Percentiles rank a stretch among this genome's conserved stretches.
Conservation (phyloP, 1,284 basidiomycete species). For the Albatrellus sp. region DNA sequence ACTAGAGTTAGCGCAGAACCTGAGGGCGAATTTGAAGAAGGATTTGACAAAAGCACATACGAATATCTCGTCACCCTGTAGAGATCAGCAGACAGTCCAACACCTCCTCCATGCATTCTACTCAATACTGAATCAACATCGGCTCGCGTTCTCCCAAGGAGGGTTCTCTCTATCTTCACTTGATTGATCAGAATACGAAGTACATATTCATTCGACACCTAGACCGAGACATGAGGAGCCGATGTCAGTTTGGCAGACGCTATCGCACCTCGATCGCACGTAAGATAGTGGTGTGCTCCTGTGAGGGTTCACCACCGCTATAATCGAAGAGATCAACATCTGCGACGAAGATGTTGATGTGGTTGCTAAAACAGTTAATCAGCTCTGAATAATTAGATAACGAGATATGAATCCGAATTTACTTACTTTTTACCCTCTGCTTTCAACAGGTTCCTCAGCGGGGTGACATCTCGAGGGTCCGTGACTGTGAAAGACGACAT, state of each 20-base stretch:
- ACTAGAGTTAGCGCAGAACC: not conserved
- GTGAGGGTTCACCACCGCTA: constrained; percentile 50
- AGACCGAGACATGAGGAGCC: constrained; percentile 8
- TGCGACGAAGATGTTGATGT: constrained; percentile 48
- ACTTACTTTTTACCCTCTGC: constrained; percentile 41
- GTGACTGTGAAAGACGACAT: constrained; percentile 76
- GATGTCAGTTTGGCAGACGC: not conserved
- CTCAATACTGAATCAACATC: constrained; percentile 46
- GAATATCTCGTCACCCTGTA: constrained; percentile 50
- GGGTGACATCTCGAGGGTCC: constrained; percentile 51
- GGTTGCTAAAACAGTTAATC: constrained; percentile 15
- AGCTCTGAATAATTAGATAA: constrained; percentile 2
- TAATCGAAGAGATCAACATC: constrained; percentile 73
- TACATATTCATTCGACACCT: constrained; percentile 72
- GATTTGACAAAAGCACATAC: constrained; percentile 26
- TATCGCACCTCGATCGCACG: constrained; percentile 69
- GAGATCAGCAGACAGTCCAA: constrained; percentile 48
- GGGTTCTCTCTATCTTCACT: constrained; percentile 56
- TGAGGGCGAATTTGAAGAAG: no score
- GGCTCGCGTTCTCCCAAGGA: constrained; percentile 51
- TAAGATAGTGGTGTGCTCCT: constrained; percentile 59
- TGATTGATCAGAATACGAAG: constrained; percentile 76
- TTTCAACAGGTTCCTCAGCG: constrained; percentile 53
- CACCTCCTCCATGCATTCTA: constrained; percentile 30
- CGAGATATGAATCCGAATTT: not conserved